phyloP scores from a whole-genome alignment of 176 grass and related monocot genomes.

The Luzula sylvatica region DNA sequence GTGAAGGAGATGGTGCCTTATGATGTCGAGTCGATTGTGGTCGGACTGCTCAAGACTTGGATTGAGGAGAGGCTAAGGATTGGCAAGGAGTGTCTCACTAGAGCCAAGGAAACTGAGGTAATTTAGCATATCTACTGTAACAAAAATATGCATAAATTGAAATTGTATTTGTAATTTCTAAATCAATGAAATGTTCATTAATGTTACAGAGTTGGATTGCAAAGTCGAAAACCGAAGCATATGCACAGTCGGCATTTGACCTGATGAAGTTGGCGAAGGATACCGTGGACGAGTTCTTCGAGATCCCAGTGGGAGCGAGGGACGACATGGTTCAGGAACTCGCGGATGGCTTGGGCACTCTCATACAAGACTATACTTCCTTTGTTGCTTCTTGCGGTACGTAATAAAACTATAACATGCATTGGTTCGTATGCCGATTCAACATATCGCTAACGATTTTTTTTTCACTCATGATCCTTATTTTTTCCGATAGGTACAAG shows the following conservation, averaged over 20 bases:
- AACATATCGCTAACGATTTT: too few species aligned
- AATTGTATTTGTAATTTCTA: neutral
- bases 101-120: constrained; percentile 90
- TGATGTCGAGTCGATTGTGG: constrained; percentile 68
- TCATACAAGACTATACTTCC: constrained; percentile 64
- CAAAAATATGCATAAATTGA: neutral
- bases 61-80: constrained; percentile 75
- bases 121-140: neutral
- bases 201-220: constrained; percentile 76
- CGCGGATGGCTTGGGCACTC: constrained; percentile 44
- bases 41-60: constrained; percentile 75
- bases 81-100: constrained; percentile 44
- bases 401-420: neutral
- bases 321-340: constrained; percentile 76
- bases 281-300: constrained; percentile 71
- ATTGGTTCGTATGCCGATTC: neutral
- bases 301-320: constrained; percentile 58
- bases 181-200: neutral
- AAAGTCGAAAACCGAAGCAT: constrained; percentile 64
- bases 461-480: neutral
- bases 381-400: constrained; percentile 90
- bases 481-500: constrained; percentile 40
- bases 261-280: constrained; percentile 58
- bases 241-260: constrained; percentile 56
- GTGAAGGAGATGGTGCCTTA: constrained; percentile 78